Percentiles rank a stretch among this genome's conserved stretches.
phyloP scores from a whole-genome alignment of 495 filamentous ascomycete genomes.

The Terfezia claveryi region DNA sequence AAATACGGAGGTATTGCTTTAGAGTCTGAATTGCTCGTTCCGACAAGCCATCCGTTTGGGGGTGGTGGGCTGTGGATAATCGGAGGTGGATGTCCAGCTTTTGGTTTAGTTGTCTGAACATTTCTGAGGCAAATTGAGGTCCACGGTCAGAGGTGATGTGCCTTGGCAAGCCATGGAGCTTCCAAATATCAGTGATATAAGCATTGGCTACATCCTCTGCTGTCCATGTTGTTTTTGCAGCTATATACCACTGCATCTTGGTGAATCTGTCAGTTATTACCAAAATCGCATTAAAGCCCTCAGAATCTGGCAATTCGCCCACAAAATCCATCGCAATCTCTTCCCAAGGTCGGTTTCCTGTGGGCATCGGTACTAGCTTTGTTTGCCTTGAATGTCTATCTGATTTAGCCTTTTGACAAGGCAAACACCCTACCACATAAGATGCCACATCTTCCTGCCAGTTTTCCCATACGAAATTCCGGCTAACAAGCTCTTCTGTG shows the following conservation, averaged over 20 bases:
- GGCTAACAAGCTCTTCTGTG: background rate
- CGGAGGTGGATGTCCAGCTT: background rate
- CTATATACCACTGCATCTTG: background rate
- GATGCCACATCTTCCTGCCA: background rate
- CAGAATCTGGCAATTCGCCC: background rate
- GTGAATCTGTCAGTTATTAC: background rate
- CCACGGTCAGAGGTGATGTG: background rate
- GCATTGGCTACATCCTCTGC: background rate
- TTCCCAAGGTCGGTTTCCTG: background rate
- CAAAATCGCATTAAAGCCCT: background rate
- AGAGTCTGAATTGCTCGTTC: background rate
- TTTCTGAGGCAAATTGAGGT: background rate
- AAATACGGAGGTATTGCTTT: background rate
- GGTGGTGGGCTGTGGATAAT: background rate
- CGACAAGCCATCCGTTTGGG: constrained; percentile 2
- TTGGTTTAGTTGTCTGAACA: background rate
- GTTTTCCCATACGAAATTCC: background rate
- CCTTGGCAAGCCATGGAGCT: background rate
- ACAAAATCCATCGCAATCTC: background rate
- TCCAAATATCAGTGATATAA: background rate
- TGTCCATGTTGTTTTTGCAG: background rate
- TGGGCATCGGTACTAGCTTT: background rate
- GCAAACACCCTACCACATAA: background rate
- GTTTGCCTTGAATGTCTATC: background rate
- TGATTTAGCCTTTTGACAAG: background rate